These are phyloP conservation scores for Myotisia sp. DNA, from an alignment of 2,329 filamentous ascomycete genomes.

Conservation along the genomic window DNA sequence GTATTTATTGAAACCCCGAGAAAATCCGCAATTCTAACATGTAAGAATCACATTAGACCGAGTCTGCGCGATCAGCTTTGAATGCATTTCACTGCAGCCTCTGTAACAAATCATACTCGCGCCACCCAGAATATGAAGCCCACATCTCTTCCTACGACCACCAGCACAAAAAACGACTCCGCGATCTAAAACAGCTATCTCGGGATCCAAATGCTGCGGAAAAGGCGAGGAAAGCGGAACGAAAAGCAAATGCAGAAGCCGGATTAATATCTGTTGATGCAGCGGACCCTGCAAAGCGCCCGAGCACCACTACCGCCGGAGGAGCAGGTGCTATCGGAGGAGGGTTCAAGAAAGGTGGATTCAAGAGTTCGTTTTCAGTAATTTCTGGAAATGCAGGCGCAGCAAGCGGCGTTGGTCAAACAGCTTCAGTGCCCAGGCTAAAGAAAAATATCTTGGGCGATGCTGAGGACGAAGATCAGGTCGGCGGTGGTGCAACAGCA, in stretches of 20 bases:
- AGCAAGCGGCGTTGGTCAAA: slow-evolving; percentile 2
- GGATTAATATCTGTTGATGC: slow-evolving; percentile 26
- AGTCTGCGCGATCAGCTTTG: slow-evolving; percentile 58
- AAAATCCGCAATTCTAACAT: background rate
- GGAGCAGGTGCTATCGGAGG: slow-evolving; percentile 25
- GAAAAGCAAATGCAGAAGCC: slow-evolving; percentile 30
- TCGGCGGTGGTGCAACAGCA: slow-evolving; percentile 11
- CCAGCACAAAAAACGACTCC: slow-evolving; percentile 62
- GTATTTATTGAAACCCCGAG: background rate
- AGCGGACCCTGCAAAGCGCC: slow-evolving; percentile 14
- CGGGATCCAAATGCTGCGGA: slow-evolving; percentile 30
- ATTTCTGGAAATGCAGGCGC: slow-evolving; percentile 30
- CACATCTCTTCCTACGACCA: slow-evolving; percentile 93
- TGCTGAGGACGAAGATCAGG: slow-evolving; percentile 24
- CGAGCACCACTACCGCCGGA: slow-evolving; percentile 17
- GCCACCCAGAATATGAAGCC: slow-evolving; percentile 91
- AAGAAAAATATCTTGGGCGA: slow-evolving; percentile 32
- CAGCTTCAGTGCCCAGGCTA: slow-evolving; percentile 13
- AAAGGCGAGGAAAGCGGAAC: slow-evolving; percentile 29
- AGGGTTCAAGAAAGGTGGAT: slow-evolving; percentile 65
- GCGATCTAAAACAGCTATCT: slow-evolving; percentile 34
- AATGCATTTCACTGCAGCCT: slow-evolving; percentile 73
- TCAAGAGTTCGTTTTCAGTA: slow-evolving; percentile 60
- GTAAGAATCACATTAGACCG: slow-evolving; percentile 37
- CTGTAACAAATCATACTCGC: slow-evolving; percentile 85